These are phyloP conservation scores for Carex arenaria DNA, from an alignment of 202 grass and related monocot species.

Conservation along the genomic window DNA sequence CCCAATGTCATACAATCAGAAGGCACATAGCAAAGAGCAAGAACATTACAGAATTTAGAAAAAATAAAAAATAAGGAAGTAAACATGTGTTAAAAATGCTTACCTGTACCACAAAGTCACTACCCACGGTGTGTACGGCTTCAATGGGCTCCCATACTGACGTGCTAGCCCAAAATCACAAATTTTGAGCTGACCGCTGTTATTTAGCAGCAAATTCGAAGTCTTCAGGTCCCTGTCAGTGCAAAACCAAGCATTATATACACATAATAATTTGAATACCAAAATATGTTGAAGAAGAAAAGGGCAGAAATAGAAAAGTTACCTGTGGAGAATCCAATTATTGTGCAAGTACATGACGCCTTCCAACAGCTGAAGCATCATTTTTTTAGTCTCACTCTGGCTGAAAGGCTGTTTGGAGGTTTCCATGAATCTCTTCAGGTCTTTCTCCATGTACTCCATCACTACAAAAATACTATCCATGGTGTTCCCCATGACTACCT, in stretches of 20 bases:
- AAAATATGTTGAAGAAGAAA: not conserved
- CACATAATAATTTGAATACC: not conserved
- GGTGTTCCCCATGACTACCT: constrained; percentile 29
- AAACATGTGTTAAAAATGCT: not conserved
- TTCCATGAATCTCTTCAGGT: constrained; percentile 29
- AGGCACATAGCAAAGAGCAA: not conserved
- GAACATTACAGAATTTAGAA: not conserved
- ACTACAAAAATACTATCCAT: constrained; percentile 40
- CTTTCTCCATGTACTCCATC: constrained; percentile 41
- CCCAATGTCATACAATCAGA: constrained; percentile 16
- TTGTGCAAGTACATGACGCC: constrained; percentile 31
- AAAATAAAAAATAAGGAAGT: not conserved
- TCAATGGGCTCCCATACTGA: constrained; percentile 34
- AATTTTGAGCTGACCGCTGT: constrained; percentile 29
- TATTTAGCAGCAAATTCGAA: constrained; percentile 39
- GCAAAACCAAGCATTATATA: not conserved
- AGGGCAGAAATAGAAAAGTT: not conserved
- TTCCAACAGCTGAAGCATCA: constrained; percentile 35
- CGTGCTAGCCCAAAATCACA: constrained; percentile 40
- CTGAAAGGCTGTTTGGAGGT: constrained; percentile 29
- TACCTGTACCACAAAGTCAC: constrained; percentile 48
- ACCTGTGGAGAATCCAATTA: constrained; percentile 37
- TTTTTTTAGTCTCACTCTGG: constrained; percentile 25
- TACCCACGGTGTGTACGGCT: constrained; percentile 35
- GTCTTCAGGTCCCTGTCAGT: constrained; percentile 33